Conservation (phyloP, 148 eudicot species). For the Drosera capensis region DNA sequence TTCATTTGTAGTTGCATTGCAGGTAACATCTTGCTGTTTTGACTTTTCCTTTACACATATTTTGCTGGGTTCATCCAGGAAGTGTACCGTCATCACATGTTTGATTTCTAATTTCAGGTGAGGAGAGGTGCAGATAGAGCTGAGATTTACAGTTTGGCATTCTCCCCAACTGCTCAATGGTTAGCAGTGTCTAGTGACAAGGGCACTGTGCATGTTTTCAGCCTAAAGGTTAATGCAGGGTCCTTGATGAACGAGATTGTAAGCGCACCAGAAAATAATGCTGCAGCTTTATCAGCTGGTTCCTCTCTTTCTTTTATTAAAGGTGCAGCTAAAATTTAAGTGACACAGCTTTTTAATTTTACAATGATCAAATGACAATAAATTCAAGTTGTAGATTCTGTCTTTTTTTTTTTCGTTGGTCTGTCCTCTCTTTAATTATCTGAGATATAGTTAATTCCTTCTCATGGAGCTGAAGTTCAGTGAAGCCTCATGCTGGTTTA, state of each 20-base stretch:
- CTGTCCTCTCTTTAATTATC: too few species aligned
- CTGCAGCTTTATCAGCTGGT: slow-evolving; percentile 27
- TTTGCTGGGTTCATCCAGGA: not conserved
- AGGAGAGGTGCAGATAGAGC: slow-evolving; percentile 94
- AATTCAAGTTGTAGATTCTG: too few species aligned
- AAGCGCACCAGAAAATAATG: slow-evolving; percentile 24
- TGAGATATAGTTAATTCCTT: too few species aligned
- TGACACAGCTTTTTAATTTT: too few species aligned
- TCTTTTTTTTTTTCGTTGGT: too few species aligned
- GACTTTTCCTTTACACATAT: too few species aligned
- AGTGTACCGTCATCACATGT: not conserved
- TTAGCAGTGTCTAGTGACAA: slow-evolving; percentile 87
- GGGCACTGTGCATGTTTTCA: slow-evolving; percentile 80
- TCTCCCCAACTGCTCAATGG: slow-evolving; percentile 81
- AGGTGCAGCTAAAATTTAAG: slow-evolving; percentile 22
- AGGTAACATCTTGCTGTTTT: too few species aligned
- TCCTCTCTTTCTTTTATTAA: slow-evolving; percentile 63
- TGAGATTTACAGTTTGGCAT: slow-evolving; percentile 73
- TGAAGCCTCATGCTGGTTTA: too few species aligned
- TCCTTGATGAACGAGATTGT: slow-evolving; percentile 29
- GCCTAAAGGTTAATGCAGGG: slow-evolving; percentile 46
- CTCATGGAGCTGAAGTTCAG: too few species aligned
- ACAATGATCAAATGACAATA: too few species aligned
- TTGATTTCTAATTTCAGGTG: slow-evolving; percentile 30
- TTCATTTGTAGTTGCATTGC: too few species aligned